A percentile compares a stretch with the other conserved stretches of the same genome.
Evolutionary conservation across 768 basidiomycete genomes (phyloP).

Genomic region (Tylopilus felleus): DNA sequence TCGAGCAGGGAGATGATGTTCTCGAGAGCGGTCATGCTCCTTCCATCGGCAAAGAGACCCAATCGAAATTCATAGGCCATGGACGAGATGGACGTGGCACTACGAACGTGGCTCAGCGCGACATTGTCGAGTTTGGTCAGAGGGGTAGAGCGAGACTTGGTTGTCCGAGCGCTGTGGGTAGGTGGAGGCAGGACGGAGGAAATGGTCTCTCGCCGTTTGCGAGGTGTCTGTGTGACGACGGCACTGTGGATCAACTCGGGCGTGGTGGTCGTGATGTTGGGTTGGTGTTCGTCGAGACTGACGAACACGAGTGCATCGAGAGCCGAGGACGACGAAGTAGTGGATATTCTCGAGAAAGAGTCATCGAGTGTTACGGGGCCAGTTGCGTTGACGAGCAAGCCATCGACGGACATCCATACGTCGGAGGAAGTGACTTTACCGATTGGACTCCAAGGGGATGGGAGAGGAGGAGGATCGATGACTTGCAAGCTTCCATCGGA

Average conservation of each 20-base stretch:
- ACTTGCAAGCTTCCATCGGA: conserved; percentile 24
- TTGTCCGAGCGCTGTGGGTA: not conserved
- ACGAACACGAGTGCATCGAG: conserved; percentile 18
- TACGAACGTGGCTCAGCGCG: conserved; percentile 12
- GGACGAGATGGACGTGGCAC: conserved; percentile 25
- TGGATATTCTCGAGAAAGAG: conserved; percentile 2
- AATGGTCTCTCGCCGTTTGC: conserved; percentile 14
- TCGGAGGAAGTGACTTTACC: conserved; percentile 5
- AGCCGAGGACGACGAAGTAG: conserved; percentile 7
- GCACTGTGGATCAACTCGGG: not conserved
- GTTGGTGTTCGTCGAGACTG: conserved; percentile 1
- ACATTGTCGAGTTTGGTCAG: conserved; percentile 12
- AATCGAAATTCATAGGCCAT: conserved; percentile 26
- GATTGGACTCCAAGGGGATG: conserved; percentile 31
- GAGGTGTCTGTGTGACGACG: conserved; percentile 4
- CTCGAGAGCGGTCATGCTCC: conserved; percentile 18
- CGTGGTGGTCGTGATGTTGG: not conserved
- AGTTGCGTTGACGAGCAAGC: conserved; percentile 11
- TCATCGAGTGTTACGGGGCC: too few species aligned
- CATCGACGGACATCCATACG: conserved; percentile 27
- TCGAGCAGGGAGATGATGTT: conserved; percentile 27
- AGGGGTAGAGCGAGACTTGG: conserved; percentile 20
- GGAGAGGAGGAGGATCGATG: conserved; percentile 17
- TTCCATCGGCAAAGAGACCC: conserved; percentile 24
- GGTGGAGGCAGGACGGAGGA: not conserved